Conservation (phyloP, 257 asterid species). For the Striga asiatica region DNA sequence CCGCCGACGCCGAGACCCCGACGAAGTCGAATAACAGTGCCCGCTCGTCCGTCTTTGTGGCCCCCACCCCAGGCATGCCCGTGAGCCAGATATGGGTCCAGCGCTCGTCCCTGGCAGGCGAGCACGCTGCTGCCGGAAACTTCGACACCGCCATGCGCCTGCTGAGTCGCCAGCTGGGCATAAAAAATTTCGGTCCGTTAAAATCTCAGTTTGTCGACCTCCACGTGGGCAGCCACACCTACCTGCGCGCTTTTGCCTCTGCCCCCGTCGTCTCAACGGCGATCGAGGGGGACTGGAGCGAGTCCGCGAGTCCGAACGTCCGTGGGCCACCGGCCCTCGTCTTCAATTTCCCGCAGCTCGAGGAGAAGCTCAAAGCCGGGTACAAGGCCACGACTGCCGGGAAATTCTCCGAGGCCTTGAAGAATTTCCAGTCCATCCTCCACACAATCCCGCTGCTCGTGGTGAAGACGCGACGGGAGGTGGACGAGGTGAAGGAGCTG, state of each 20-base stretch:
- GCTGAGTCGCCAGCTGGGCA: conserved; percentile 73
- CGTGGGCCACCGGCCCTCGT: conserved; percentile 75
- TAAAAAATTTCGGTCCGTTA: conserved; percentile 59
- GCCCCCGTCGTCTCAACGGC: conserved; percentile 65
- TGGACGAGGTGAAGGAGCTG: conserved; percentile 78
- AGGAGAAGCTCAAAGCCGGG: conserved; percentile 67
- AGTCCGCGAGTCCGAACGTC: conserved; percentile 57
- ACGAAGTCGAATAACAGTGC: conserved; percentile 32
- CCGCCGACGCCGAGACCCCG: conserved; percentile 73
- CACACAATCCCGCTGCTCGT: conserved; percentile 68
- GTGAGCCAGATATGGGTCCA: conserved; percentile 94
- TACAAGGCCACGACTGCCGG: conserved; percentile 72
- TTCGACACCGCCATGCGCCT: conserved; percentile 92
- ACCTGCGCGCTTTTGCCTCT: conserved; percentile 59
- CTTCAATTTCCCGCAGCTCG: conserved; percentile 58
- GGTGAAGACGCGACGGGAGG: conserved; percentile 72
- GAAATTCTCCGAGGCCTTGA: conserved; percentile 65
- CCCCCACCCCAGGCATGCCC: conserved; percentile 84
- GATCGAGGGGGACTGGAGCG: conserved; percentile 78
- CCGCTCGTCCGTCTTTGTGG: conserved; percentile 54
- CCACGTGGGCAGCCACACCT: conserved; percentile 70
- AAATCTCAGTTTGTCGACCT: conserved; percentile 54
- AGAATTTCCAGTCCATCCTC: conserved; percentile 45
- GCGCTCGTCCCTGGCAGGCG: conserved; percentile 85
- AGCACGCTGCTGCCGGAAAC: conserved; percentile 91